A percentile compares a stretch with the other conserved stretches of the same genome.
phyloP scores from a whole-genome alignment of 2,329 filamentous ascomycete genomes.

The Monosporascus sp. region DNA sequence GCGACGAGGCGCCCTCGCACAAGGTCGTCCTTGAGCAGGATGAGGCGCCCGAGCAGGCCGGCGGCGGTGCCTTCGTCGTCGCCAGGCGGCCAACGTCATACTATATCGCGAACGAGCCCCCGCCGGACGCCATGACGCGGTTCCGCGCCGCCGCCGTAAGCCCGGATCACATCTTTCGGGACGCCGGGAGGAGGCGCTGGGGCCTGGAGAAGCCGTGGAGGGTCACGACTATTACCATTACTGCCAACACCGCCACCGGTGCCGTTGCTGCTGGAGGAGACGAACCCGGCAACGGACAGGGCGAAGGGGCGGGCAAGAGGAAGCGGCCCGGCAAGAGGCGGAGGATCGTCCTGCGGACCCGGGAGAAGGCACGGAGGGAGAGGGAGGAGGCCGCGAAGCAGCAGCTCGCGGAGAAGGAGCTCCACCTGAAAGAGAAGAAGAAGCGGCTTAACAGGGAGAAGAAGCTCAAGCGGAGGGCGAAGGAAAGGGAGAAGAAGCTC shows the following conservation, averaged over 20 bases:
- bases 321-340: constrained; percentile 53
- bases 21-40: constrained; percentile 47
- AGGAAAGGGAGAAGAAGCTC: constrained; percentile 50
- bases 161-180: constrained; percentile 43
- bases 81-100: constrained; percentile 38
- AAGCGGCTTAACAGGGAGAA: constrained; percentile 55
- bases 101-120: constrained; percentile 40
- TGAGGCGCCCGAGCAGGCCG: constrained; percentile 29
- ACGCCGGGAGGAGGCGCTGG: constrained; percentile 43
- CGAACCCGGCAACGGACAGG: too few species aligned
- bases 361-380: constrained; percentile 36
- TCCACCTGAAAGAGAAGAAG: constrained; percentile 55
- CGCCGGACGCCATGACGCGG: constrained; percentile 29
- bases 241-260: constrained; percentile 16
- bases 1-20: constrained; percentile 35
- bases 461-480: constrained; percentile 53
- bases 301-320: constrained; percentile 19
- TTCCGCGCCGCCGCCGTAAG: constrained; percentile 44
- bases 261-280: too few species aligned
- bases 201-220: constrained; percentile 57
- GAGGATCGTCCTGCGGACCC: constrained; percentile 45
- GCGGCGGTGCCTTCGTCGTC: constrained; percentile 33
- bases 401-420: constrained; percentile 44
- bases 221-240: constrained; percentile 39
- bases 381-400: constrained; percentile 34